Evolutionary conservation across 352 stramenopile genomes (phyloP).

Genomic region (Pythium volutum): DNA sequence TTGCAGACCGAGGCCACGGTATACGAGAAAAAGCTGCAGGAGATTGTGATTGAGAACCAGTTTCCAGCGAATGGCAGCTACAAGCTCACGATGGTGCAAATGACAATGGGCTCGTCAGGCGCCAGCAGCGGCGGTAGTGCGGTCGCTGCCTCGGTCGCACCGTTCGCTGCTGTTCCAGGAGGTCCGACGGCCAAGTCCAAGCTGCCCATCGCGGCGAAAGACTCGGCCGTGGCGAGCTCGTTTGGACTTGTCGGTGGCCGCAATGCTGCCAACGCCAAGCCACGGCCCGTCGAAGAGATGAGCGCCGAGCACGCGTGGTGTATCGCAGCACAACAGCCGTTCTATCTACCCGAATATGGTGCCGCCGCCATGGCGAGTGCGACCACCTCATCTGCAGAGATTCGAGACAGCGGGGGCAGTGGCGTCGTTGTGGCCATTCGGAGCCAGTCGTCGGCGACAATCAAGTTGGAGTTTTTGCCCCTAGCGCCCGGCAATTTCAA

Average conservation of each 20-base stretch:
- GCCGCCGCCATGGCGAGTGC: conserved; percentile 4
- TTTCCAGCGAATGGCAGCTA: conserved; percentile 73
- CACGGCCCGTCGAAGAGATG: conserved; percentile 28
- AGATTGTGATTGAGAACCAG: conserved; percentile 87
- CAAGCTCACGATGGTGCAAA: conserved; percentile 71
- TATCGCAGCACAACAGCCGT: conserved; percentile 60
- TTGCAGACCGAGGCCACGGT: conserved; percentile 72
- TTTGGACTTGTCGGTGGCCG: conserved; percentile 12
- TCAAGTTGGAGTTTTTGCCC: conserved; percentile 89
- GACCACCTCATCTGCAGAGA: background rate
- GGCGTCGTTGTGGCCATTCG: conserved; percentile 39
- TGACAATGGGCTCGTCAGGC: conserved; percentile 5
- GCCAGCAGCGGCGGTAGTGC: background rate
- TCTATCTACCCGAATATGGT: conserved; percentile 62
- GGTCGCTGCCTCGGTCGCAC: background rate
- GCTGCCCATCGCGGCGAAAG: background rate
- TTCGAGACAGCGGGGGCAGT: conserved; percentile 4
- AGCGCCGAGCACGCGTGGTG: conserved; percentile 55
- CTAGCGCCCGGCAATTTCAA: conserved; percentile 87
- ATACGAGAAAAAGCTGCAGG: conserved; percentile 78
- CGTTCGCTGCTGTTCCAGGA: background rate
- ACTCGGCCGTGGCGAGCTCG: background rate
- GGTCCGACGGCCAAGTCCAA: background rate
- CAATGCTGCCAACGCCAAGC: conserved; percentile 23
- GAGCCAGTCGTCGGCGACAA: conserved; percentile 45